Evolutionary conservation across 495 filamentous ascomycete species (phyloP), one percentile per base, ranked within the genome.

Genomic region (Neurospora sp.): DNA sequence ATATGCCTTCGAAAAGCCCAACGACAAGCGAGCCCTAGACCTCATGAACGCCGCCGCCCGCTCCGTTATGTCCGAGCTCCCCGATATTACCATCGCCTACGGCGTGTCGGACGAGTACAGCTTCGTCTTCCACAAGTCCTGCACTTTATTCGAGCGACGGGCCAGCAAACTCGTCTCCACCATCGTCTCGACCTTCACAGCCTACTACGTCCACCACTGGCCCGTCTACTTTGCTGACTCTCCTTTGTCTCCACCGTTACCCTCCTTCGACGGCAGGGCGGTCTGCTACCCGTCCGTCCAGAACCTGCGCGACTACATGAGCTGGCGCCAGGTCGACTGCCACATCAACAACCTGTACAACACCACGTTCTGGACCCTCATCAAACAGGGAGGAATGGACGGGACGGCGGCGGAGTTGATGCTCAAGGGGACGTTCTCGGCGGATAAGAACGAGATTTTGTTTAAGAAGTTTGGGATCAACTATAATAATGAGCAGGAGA

Each of bases 321-420:
- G 92, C 76, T 99, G 96, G 96, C 86, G 96, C 74, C 96, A 99
- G 82, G 96, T 92, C 41, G 96, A 99, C 80, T 98, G 95, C 78
- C 96, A 99, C 80, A 95, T 99, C 76, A 99, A 99, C 81, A 99
- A 99, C 78, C 86, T 98, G 18, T 98, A 97, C 81, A 99, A 99
- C 77, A 99, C 96, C 1, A 94, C 94, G 0, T 98, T 98, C 78
- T 98, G 96, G 96, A 86, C 90, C 0, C 85, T 98, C 77, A 90
- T 98, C 35, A 87, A 91, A 70, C 83, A 88, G 53, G 94, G 94
- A 0, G 92, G 90, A 0, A 87, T 96, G 84, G 89, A 87, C 68
- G 85, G 86, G 10, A 90, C 87, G 22, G 89, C 93, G 75, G 96
- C 96, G 0, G 96, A 97, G 79, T 86, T 90, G 76, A 87, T 86